Conservation (phyloP, 2,329 filamentous ascomycete species). For the Stachybotrys echinatus region DNA sequence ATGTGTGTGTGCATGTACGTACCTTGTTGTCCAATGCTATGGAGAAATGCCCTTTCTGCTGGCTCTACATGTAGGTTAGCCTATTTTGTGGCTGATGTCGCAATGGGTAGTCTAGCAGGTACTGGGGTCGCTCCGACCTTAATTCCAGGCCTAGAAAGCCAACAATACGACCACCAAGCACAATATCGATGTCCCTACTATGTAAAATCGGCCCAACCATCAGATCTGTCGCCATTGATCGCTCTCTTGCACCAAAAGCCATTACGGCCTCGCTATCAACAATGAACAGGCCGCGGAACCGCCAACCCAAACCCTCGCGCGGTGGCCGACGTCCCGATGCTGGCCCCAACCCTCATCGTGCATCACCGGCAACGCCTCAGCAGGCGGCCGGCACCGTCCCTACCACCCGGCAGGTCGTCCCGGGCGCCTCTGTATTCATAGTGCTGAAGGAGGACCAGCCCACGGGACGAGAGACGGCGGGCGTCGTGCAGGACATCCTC, state of each 20-base stretch:
- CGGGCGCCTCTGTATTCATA: slow-evolving; percentile 64
- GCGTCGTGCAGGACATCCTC: slow-evolving; percentile 61
- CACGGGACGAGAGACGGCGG: slow-evolving; percentile 65
- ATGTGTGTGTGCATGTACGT: too few species aligned
- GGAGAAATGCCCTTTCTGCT: too few species aligned
- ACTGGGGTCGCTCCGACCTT: too few species aligned
- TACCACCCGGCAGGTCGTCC: slow-evolving; percentile 45
- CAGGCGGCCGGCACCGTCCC: slow-evolving; percentile 37
- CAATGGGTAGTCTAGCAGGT: too few species aligned
- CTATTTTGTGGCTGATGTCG: too few species aligned
- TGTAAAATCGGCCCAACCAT: too few species aligned
- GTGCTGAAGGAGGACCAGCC: slow-evolving; percentile 72
- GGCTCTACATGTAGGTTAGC: too few species aligned
- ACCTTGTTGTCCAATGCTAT: too few species aligned
- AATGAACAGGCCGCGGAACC: slow-evolving; percentile 27
- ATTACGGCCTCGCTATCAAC: background rate
- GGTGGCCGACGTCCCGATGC: slow-evolving; percentile 14
- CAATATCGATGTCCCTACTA: too few species aligned
- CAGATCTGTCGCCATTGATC: background rate
- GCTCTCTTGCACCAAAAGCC: background rate
- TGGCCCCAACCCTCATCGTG: slow-evolving; percentile 8
- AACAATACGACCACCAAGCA: too few species aligned
- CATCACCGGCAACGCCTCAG: slow-evolving; percentile 24
- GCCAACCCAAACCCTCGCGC: slow-evolving; percentile 16
- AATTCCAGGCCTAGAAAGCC: too few species aligned